These are phyloP conservation scores for Hypholoma sublateritium DNA, from an alignment of 768 basidiomycete species.

Conservation along the genomic window DNA sequence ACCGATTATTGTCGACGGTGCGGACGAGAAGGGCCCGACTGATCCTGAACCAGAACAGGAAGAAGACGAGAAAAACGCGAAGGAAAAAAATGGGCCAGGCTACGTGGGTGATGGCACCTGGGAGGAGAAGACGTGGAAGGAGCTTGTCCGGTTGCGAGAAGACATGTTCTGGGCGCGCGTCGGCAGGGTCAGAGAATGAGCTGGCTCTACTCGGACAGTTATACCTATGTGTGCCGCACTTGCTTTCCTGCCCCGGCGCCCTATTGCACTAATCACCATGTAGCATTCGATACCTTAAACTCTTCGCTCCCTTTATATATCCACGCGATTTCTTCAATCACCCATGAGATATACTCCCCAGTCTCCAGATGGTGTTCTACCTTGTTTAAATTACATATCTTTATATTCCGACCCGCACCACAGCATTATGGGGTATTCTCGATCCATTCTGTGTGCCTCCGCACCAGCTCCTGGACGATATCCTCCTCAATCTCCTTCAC, in stretches of 20 bases:
- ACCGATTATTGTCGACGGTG: background rate
- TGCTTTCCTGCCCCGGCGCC: background rate
- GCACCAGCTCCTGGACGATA: constrained; percentile 76
- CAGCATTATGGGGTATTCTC: constrained; percentile 11
- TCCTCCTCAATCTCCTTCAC: constrained; percentile 91
- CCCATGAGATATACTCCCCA: background rate
- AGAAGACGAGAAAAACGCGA: constrained; percentile 1
- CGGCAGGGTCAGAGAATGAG: constrained; percentile 44
- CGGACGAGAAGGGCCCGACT: background rate
- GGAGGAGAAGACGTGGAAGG: constrained; percentile 87
- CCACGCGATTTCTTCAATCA: background rate
- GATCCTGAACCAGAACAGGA: constrained; percentile 3
- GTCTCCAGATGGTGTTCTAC: background rate
- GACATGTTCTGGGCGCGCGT: constrained; percentile 87
- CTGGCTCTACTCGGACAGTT: background rate
- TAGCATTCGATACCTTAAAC: background rate
- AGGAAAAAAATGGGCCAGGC: constrained; percentile 26
- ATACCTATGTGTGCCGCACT: background rate
- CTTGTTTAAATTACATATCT: background rate
- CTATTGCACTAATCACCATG: background rate
- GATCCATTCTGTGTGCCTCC: constrained; percentile 75
- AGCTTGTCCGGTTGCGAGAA: constrained; percentile 69
- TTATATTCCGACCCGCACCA: background rate
- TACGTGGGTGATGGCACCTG: constrained; percentile 72
- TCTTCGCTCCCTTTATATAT: background rate